A percentile compares a stretch with the other conserved stretches of the same genome.
phyloP scores from a whole-genome alignment of 306 rosid genomes.

The Lathyrus oleraceus region DNA sequence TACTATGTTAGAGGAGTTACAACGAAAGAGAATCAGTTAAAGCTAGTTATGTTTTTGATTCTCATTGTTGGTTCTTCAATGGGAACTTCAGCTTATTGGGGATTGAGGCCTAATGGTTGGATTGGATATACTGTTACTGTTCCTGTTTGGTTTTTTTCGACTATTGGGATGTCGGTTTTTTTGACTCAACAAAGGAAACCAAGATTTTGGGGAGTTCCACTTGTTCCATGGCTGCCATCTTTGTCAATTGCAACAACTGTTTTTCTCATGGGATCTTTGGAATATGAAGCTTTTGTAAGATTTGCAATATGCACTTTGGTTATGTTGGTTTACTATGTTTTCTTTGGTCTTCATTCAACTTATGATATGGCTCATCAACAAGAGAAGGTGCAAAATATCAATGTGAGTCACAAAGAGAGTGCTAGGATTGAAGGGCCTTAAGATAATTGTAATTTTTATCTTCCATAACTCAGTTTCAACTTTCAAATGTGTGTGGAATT shows the following conservation, averaged over 20 bases:
- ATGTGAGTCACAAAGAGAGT: constrained; percentile 34
- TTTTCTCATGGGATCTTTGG: constrained; percentile 77
- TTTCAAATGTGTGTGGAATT: neutral
- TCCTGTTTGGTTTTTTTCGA: constrained; percentile 70
- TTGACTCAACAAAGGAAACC: constrained; percentile 64
- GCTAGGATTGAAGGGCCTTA: constrained; percentile 45
- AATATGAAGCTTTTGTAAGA: constrained; percentile 52
- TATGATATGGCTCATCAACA: constrained; percentile 73
- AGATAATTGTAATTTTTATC: constrained; percentile 23
- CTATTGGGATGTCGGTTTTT: constrained; percentile 53
- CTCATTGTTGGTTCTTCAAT: constrained; percentile 69
- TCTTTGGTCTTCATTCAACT: constrained; percentile 81
- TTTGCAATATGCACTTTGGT: constrained; percentile 64
- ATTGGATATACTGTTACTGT: constrained; percentile 54
- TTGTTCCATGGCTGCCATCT: constrained; percentile 85
- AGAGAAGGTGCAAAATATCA: constrained; percentile 33
- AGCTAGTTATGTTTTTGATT: constrained; percentile 52
- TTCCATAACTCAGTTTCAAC: neutral
- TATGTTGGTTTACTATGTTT: constrained; percentile 64
- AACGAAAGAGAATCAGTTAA: constrained; percentile 41
- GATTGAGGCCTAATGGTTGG: constrained; percentile 59
- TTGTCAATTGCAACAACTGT: constrained; percentile 69
- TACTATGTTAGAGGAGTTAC: constrained; percentile 69
- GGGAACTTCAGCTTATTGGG: constrained; percentile 73
- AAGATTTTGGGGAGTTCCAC: constrained; percentile 81